Conservation (phyloP, 768 basidiomycete species). For the Boletus speciosus region DNA sequence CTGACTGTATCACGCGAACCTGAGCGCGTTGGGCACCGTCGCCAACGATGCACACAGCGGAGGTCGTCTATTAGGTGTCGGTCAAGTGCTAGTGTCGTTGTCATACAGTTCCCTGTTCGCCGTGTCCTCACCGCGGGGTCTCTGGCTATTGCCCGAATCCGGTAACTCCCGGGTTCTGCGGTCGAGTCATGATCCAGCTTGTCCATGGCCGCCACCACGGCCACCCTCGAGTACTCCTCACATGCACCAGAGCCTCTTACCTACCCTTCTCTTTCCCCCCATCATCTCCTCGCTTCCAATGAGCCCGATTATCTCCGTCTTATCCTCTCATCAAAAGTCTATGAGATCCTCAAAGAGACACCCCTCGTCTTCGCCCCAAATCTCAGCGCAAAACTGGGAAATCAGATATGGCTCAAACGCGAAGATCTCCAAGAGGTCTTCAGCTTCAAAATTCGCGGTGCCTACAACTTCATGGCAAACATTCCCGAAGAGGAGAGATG, state of each 20-base stretch:
- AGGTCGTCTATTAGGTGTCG: neutral
- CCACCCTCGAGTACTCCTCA: conserved; percentile 67
- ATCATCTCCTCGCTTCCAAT: conserved; percentile 59
- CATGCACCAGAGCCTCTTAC: conserved; percentile 59
- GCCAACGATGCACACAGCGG: neutral
- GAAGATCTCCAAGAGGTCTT: conserved; percentile 98
- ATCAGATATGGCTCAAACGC: conserved; percentile 93
- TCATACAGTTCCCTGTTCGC: neutral
- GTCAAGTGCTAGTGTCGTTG: neutral
- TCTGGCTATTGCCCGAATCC: conserved; percentile 6
- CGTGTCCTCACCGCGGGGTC: neutral
- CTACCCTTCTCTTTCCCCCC: conserved; percentile 66
- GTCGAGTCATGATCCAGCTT: conserved; percentile 1
- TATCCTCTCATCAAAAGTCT: conserved; percentile 86
- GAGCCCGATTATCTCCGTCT: conserved; percentile 87
- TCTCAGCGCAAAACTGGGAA: conserved; percentile 83
- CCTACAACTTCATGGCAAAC: conserved; percentile 97
- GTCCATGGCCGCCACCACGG: conserved; percentile 32
- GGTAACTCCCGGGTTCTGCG: conserved; percentile 15
- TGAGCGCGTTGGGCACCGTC: conserved; percentile 2
- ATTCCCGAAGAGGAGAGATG: conserved; percentile 85
- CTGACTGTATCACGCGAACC: conserved; percentile 3
- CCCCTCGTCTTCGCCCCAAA: conserved; percentile 85
- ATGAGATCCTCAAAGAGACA: conserved; percentile 85
- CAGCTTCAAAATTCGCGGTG: conserved; percentile 97